Conservation (phyloP, 129 eudicot species). For the Mikania micrantha region DNA sequence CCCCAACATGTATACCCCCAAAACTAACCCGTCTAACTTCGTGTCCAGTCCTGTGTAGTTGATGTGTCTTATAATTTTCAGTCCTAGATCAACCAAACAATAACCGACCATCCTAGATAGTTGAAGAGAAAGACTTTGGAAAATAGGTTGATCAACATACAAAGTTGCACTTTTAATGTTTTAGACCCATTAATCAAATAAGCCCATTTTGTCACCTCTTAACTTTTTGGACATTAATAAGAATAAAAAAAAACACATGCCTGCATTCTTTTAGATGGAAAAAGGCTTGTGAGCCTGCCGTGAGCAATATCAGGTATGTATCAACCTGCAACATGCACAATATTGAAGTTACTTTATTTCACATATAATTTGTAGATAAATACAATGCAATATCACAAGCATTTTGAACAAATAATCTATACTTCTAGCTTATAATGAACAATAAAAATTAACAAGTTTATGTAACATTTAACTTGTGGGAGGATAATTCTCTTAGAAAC, state of each 20-base stretch:
- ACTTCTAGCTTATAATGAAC: constrained; percentile 8
- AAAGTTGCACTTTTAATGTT: too few relatives aligned
- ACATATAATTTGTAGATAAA: neutral
- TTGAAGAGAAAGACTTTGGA: too few relatives aligned
- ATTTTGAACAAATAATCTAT: neutral
- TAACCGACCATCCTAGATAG: too few relatives aligned
- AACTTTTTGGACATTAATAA: neutral
- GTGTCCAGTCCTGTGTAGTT: too few relatives aligned
- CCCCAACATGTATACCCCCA: too few relatives aligned
- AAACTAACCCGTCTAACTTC: too few relatives aligned
- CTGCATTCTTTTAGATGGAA: constrained; percentile 93
- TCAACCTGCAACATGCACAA: constrained; percentile 52
- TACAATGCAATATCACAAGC: neutral
- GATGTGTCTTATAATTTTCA: too few relatives aligned
- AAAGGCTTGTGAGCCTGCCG: constrained; percentile 86
- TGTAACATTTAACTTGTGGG: neutral
- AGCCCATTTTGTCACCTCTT: neutral
- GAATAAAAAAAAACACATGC: constrained; percentile 22
- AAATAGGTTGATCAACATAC: neutral
- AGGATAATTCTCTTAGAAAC: neutral
- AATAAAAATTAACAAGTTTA: neutral
- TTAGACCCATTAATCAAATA: neutral
- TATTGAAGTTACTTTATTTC: neutral
- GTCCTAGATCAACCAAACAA: too few relatives aligned
- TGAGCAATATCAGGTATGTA: constrained; percentile 82